phyloP scores from a whole-genome alignment of 176 grass and related monocot genomes.

The Cenchrus purpureus region DNA sequence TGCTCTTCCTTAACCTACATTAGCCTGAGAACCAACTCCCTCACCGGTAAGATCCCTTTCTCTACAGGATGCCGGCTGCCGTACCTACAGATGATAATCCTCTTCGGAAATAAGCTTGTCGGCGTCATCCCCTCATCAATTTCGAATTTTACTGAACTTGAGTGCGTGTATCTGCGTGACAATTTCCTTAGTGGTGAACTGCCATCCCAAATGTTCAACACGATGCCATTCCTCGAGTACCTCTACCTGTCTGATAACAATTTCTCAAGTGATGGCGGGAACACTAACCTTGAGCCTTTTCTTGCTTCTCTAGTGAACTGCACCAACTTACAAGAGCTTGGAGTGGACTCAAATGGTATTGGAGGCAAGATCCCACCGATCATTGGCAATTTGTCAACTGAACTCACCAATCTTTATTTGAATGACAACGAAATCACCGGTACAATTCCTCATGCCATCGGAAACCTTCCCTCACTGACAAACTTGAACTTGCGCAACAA shows the following conservation, averaged over 20 bases:
- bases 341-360: conserved; percentile 45
- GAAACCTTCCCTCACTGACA: conserved; percentile 53
- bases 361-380: conserved; percentile 44
- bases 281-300: conserved; percentile 64
- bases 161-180: conserved; percentile 40
- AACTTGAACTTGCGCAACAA: background rate
- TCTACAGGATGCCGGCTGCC: conserved; percentile 45
- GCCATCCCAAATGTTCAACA: conserved; percentile 59
- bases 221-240: conserved; percentile 51
- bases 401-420: conserved; percentile 50
- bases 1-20: conserved; percentile 52
- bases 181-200: conserved; percentile 56
- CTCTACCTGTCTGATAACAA: conserved; percentile 67
- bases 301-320: conserved; percentile 65
- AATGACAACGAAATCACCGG: conserved; percentile 56
- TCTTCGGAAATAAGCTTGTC: conserved; percentile 46
- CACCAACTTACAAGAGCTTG: conserved; percentile 59
- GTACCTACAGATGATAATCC: conserved; percentile 19
- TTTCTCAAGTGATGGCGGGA: conserved; percentile 38
- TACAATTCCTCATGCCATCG: conserved; percentile 54
- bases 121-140: conserved; percentile 51
- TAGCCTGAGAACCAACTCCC: conserved; percentile 53
- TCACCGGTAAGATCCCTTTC: conserved; percentile 56
- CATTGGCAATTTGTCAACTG: conserved; percentile 52
- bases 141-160: conserved; percentile 51